Conservation (phyloP, 257 asterid genomes). For the Echites panduratus region DNA sequence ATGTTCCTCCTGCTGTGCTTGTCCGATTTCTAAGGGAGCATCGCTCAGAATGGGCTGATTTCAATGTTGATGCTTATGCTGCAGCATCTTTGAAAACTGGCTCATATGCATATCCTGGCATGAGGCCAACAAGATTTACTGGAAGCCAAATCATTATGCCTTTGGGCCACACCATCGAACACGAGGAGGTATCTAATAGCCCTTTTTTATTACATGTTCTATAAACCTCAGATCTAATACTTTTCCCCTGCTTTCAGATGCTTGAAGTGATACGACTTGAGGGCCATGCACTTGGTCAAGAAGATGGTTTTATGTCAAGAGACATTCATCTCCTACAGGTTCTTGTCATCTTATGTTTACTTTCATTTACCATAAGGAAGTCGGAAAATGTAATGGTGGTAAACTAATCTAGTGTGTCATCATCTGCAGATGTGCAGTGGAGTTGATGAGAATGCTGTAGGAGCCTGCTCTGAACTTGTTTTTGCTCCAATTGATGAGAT, state of each 20-base stretch:
- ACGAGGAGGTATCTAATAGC: slow-evolving; percentile 64
- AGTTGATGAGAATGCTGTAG: slow-evolving; percentile 76
- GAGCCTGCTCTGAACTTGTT: slow-evolving; percentile 91
- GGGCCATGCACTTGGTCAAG: slow-evolving; percentile 70
- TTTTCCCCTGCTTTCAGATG: slow-evolving; percentile 37
- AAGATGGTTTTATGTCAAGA: slow-evolving; percentile 75
- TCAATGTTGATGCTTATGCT: slow-evolving; percentile 80
- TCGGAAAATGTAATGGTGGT: not conserved
- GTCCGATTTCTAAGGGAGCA: slow-evolving; percentile 95
- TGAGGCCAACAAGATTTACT: slow-evolving; percentile 83
- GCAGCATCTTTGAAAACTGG: slow-evolving; percentile 72
- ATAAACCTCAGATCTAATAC: not conserved
- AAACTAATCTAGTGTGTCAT: slow-evolving; percentile 15
- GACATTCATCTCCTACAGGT: slow-evolving; percentile 95
- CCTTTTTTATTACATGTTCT: not conserved
- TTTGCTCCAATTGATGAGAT: slow-evolving; percentile 96
- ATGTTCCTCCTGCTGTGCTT: slow-evolving; percentile 85
- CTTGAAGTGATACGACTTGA: slow-evolving; percentile 97
- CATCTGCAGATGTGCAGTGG: slow-evolving; percentile 81
- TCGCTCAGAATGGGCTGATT: slow-evolving; percentile 99
- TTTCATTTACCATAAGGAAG: not conserved
- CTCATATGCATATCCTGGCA: slow-evolving; percentile 70
- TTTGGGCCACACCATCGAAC: slow-evolving; percentile 87
- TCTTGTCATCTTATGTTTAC: slow-evolving; percentile 11
- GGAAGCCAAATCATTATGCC: slow-evolving; percentile 98